Conservation (phyloP, 106 monocot genomes). For the Platanthera zijinensis region DNA sequence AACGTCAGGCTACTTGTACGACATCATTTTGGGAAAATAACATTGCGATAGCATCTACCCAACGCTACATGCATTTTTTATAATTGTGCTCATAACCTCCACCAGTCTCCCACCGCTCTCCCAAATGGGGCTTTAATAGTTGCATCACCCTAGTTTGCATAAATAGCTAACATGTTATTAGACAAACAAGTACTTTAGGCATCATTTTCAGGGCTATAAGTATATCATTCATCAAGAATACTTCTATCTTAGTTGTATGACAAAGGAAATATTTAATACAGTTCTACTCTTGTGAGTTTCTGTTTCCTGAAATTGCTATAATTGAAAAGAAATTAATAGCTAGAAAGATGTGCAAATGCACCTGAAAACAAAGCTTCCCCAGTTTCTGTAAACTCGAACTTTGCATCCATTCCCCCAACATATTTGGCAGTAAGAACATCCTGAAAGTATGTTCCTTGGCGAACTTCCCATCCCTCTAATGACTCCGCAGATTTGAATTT, state of each 20-base stretch:
- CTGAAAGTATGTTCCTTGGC: constrained; percentile 76
- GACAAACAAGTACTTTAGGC: neutral
- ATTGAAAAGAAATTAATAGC: neutral
- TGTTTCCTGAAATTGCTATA: neutral
- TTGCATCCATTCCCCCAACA: constrained; percentile 89
- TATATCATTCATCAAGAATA: neutral
- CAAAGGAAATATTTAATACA: neutral
- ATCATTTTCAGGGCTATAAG: neutral
- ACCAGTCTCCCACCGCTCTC: too few species aligned
- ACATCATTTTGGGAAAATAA: too few species aligned
- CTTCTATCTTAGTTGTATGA: neutral
- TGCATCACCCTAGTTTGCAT: neutral
- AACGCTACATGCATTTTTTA: too few species aligned
- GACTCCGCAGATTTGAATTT: constrained; percentile 72
- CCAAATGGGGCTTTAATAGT: neutral
- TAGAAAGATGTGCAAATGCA: constrained; percentile 4
- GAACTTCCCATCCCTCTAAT: constrained; percentile 76
- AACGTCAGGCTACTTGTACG: too few species aligned
- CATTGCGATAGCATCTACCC: too few species aligned
- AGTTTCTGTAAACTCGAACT: constrained; percentile 65
- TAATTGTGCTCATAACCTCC: too few species aligned
- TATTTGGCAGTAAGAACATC: constrained; percentile 62
- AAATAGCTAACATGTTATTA: neutral
- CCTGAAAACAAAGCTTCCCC: constrained; percentile 87
- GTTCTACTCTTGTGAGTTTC: neutral